Percentiles rank a stretch among this genome's conserved stretches.
Conservation (phyloP, 345 rosid genomes). For the Anastatica hierochuntica region DNA sequence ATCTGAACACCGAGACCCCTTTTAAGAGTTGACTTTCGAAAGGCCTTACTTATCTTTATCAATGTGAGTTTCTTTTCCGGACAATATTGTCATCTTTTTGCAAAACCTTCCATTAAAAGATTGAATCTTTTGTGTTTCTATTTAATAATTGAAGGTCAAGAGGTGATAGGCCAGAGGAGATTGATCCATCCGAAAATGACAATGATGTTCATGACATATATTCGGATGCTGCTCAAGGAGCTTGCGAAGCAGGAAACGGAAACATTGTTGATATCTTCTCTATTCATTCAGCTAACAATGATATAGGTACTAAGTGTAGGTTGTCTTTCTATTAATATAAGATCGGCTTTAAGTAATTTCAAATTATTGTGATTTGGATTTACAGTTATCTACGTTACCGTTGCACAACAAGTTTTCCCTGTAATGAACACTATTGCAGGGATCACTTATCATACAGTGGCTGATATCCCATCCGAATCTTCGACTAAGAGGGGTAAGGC, state of each 20-base stretch:
- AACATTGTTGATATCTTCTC: conserved; percentile 80
- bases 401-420: background rate
- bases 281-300: conserved; percentile 40
- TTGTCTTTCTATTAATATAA: background rate
- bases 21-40: too few species aligned
- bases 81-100: background rate
- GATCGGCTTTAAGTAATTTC: too few species aligned
- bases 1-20: too few species aligned
- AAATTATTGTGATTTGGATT: too few species aligned
- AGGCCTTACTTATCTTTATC: conserved; percentile 92
- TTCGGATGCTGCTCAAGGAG: conserved; percentile 33
- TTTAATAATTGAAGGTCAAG: conserved; percentile 38
- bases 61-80: conserved; percentile 39
- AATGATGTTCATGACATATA: conserved; percentile 30
- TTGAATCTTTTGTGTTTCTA: conserved; percentile 12
- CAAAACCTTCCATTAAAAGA: conserved; percentile 2
- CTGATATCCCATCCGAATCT: conserved; percentile 31
- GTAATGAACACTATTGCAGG: conserved; percentile 30
- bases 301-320: conserved; percentile 35
- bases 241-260: conserved; percentile 34
- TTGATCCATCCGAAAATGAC: conserved; percentile 22
- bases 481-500: conserved; percentile 24
- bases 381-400: too few species aligned
- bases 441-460: conserved; percentile 38
- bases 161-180: conserved; percentile 74